Conservation (phyloP, 257 asterid species). For the Dorcoceras hygrometricum region DNA sequence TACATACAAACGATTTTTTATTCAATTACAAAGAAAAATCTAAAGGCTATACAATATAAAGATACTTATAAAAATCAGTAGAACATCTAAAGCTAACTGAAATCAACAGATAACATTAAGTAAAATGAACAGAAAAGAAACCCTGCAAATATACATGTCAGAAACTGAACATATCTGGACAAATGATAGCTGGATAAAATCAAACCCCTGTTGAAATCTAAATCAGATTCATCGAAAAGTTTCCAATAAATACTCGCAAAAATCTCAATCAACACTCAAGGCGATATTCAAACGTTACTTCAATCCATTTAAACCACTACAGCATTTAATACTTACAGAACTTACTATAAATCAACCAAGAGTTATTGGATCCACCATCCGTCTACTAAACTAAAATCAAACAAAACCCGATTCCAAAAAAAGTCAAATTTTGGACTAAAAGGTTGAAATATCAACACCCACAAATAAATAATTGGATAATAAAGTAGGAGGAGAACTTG, state of each 20-base stretch:
- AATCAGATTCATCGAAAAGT: conserved; percentile 21
- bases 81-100: conserved; percentile 3
- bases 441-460: neutral
- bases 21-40: neutral
- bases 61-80: neutral
- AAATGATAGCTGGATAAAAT: conserved; percentile 6
- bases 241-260: conserved; percentile 5
- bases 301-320: neutral
- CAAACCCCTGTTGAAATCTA: conserved; percentile 12
- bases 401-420: neutral
- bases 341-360: neutral
- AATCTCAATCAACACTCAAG: conserved; percentile 19
- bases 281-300: neutral
- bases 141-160: conserved; percentile 14
- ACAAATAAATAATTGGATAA: conserved; percentile 12
- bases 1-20: neutral
- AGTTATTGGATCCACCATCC: conserved; percentile 25
- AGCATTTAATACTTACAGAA: conserved; percentile 5
- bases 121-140: conserved; percentile 11
- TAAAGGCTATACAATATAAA: neutral
- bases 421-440: neutral
- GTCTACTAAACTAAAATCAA: conserved; percentile 16
- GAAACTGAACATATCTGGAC: conserved; percentile 30
- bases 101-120: conserved; percentile 27
- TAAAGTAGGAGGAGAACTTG: neutral